Conservation (phyloP, 345 rosid genomes). For the Isatis tinctoria region DNA sequence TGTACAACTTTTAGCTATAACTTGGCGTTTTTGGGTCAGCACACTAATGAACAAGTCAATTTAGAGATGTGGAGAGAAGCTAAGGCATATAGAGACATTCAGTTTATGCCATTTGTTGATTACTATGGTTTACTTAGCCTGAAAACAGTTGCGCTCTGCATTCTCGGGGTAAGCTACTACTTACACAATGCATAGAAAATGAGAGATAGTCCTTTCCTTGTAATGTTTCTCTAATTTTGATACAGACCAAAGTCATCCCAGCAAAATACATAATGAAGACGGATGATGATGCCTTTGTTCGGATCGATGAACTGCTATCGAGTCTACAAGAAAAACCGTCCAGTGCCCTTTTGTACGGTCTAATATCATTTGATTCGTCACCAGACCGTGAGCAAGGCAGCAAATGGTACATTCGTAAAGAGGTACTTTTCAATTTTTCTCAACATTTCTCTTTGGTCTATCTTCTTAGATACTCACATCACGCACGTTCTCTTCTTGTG, state of each 20-base stretch:
- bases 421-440: constrained; percentile 38
- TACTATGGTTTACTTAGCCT: constrained; percentile 77
- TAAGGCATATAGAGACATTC: constrained; percentile 75
- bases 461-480: not conserved
- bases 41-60: constrained; percentile 65
- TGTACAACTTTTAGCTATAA: constrained; percentile 1
- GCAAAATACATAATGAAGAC: constrained; percentile 91
- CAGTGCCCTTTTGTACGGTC: constrained; percentile 64
- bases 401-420: constrained; percentile 73
- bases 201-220: not conserved
- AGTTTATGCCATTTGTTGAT: constrained; percentile 91
- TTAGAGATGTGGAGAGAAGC: constrained; percentile 92
- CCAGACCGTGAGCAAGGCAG: constrained; percentile 76
- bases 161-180: constrained; percentile 62
- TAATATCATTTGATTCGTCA: constrained; percentile 60
- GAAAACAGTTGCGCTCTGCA: constrained; percentile 80
- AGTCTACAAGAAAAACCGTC: constrained; percentile 60
- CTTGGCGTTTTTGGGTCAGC: constrained; percentile 39
- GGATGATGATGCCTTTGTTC: constrained; percentile 89
- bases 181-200: constrained; percentile 1
- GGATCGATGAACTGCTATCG: constrained; percentile 71
- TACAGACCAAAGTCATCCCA: constrained; percentile 77
- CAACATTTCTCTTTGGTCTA: constrained; percentile 1
- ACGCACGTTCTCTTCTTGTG: not conserved
- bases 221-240: constrained; percentile 1